phyloP scores from a whole-genome alignment of 2,329 filamentous ascomycete species.

The Arthroderma sp. region DNA sequence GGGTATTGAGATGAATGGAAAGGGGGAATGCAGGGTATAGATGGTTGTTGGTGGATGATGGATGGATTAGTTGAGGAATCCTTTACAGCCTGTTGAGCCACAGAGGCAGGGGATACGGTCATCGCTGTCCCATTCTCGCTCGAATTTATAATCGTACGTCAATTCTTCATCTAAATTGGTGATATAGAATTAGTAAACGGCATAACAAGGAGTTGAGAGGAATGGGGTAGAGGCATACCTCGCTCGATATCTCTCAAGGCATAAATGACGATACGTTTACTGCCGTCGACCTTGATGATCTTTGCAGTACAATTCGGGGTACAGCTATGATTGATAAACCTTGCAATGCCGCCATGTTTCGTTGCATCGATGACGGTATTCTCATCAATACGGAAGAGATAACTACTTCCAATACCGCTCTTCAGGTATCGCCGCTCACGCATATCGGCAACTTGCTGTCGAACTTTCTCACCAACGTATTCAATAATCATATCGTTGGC shows the following conservation, averaged over 20 bases:
- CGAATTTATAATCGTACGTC: conserved; percentile 99
- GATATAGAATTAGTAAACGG: conserved; percentile 20
- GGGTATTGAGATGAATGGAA: neutral
- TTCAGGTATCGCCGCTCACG: conserved; percentile 85
- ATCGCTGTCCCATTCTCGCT: conserved; percentile 85
- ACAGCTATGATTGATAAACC: conserved; percentile 97
- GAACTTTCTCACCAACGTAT: conserved; percentile 94
- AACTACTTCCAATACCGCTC: conserved; percentile 93
- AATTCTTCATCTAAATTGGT: conserved; percentile 72
- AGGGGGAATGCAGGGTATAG: neutral
- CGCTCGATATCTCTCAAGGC: conserved; percentile 86
- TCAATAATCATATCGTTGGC: conserved; percentile 99
- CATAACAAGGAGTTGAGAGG: neutral
- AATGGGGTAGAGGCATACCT: conserved; percentile 52
- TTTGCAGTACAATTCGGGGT: conserved; percentile 98
- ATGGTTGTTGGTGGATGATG: neutral
- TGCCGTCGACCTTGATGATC: conserved; percentile 97
- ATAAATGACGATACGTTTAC: conserved; percentile 98
- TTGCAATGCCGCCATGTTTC: conserved; percentile 93
- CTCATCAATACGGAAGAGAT: conserved; percentile 95
- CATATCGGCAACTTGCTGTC: conserved; percentile 94
- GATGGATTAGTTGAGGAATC: conserved; percentile 70
- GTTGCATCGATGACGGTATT: conserved; percentile 96
- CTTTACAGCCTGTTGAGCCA: conserved; percentile 91
- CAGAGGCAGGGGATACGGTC: conserved; percentile 97